Percentiles rank a stretch among this genome's conserved stretches.
phyloP scores from a whole-genome alignment of 2,329 filamentous ascomycete genomes.

The Exophiala oligosperma region DNA sequence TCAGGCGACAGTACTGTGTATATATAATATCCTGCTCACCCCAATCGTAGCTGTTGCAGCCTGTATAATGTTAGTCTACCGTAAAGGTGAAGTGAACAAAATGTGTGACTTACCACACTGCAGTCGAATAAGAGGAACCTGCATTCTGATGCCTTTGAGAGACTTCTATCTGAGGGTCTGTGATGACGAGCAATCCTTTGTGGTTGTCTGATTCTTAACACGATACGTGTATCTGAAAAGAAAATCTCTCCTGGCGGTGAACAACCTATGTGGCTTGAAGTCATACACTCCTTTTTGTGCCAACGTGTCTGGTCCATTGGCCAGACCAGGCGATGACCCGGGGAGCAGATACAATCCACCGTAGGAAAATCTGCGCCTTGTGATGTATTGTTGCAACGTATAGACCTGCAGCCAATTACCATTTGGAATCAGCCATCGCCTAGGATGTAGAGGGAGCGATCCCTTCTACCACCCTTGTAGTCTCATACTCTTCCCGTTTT shows the following conservation, averaged over 20 bases:
- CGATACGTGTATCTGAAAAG: background rate
- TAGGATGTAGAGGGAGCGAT: no score
- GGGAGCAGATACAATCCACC: background rate
- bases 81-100: background rate
- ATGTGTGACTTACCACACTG: conserved; percentile 53
- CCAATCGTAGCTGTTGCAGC: conserved; percentile 99
- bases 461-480: no score
- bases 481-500: no score
- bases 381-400: background rate
- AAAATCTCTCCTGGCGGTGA: conserved; percentile 16
- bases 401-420: background rate
- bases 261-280: conserved; percentile 10
- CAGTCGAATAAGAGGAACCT: conserved; percentile 80
- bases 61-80: conserved; percentile 45
- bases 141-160: conserved; percentile 48
- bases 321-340: conserved; percentile 3
- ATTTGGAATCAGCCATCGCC: background rate
- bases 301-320: conserved; percentile 17
- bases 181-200: no score
- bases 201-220: background rate
- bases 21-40: conserved; percentile 48
- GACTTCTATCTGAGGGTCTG: no score
- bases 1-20: background rate
- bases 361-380: background rate
- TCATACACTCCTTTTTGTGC: conserved; percentile 2